Evolutionary conservation across 2,329 filamentous ascomycete genomes (phyloP), one percentile per base, ranked within the genome.

Genomic region (Diaporthe ilicicola): DNA sequence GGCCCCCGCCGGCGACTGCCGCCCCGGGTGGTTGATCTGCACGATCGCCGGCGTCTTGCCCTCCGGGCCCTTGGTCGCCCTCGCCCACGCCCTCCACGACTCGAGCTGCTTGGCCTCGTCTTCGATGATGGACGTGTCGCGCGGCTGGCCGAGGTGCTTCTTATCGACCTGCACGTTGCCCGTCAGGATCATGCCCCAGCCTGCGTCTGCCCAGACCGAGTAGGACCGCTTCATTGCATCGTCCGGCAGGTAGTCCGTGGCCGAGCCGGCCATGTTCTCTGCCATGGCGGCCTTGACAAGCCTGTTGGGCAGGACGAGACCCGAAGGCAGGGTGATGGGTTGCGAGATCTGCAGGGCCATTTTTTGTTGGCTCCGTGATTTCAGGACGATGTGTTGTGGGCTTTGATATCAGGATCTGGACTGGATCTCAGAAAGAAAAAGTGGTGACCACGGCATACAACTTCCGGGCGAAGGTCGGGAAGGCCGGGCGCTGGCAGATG

Each of bases 21-120:
- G 83, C 15, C 91, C 90, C 0, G 90, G 89, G 76, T 92, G 90
- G 71, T 84, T 86, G 71, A 92, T 82, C 76, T 92, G 90, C 3
- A 82, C 86, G 15, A 92, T 80, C n/a, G 90, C 82, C 17, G 91
- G 81, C 56, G 82, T 86, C 24, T 87, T 88, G 42, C 76, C 73
- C 12, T 75, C 74, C 19, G 75, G 72, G 15, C 77, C 74, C 79
- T 89, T 91, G 19, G 82, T 89, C 0, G 81, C 82, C 37, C 88
- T 85, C 70, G 76, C 77, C 76, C 82, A 85, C 10, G 73, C 70
- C 65, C 77, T 82, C 79, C 83, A 87, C 1, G 79, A 74, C 3
- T 77, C 76, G 2, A 83, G 67, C 15, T 80, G 74, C 48, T 77
- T 74, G 13, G 81, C 74, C 3, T 73, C 71, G 5, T 77, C 75